Evolutionary conservation across 2,329 filamentous ascomycete species (phyloP), one percentile per base, ranked within the genome.

Genomic region (Chalaropsis thielavioides): DNA sequence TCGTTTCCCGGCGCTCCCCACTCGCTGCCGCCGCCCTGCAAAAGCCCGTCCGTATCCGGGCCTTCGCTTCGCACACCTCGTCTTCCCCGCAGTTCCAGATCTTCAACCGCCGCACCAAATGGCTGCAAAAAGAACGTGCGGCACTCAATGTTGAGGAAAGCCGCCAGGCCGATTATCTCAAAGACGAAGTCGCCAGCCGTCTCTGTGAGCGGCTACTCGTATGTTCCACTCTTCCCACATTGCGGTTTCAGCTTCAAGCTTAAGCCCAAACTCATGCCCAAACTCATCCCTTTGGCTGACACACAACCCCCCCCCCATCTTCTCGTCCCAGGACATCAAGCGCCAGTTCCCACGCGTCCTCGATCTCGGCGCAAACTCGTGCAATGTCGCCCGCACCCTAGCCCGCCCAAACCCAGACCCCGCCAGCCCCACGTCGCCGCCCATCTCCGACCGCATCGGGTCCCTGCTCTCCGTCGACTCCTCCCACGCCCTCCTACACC

Each of bases 351-450:
- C 88, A 56, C 81, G 84, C 69, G 90, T 91, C 27, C 87, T 99
- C 67, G 94, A 99, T 74, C 85, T 96, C 40, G 94, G 94, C 68
- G 92, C 94, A 68, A 96, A 97, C 74, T 90, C 92, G 68, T 96
- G 92, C 81, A 95, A 96, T 75, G 85, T 99, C 68, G 92, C 92
- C 22, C 85, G 87, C 68, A 88, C 89, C 65, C 81, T 97, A 58
- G 87, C 87, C 70, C 79, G 85, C 68, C 80, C 84, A 66, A 84
- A 90, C 72, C 83, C 84, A 0, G 85, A 89, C 71, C 77, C 80
- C 6, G 71, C 75, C n/a, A 78, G 76, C 62, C 82, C 85, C 49
- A 75, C 72, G n/a, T 80, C 81, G 27, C 81, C 83, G 27, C 87
- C 91, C 2, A 80, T 96, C 51, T 80, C 86, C 1, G 81, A 79